Percentiles rank a stretch among this genome's conserved stretches.
Conservation (phyloP, 1,284 basidiomycete genomes). For the Mixia osmundae region DNA sequence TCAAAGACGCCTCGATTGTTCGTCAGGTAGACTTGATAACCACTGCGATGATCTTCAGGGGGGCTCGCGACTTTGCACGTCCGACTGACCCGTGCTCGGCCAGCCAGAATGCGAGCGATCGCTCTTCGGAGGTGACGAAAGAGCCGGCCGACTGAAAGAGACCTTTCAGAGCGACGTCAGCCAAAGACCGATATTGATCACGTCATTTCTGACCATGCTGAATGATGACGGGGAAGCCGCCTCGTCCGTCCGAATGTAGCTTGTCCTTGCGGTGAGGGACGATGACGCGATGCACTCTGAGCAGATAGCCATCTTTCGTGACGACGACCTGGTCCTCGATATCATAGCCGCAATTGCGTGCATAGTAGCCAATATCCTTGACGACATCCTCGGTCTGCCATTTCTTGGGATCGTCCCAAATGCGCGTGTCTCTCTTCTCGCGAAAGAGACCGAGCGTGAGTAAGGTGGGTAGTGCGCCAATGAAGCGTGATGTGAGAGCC, state of each 20-base stretch:
- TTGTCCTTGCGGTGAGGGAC: conserved; percentile 24
- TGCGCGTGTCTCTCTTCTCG: conserved; percentile 14
- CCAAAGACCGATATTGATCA: too few species aligned
- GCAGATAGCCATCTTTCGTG: conserved; percentile 34
- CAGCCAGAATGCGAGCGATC: conserved; percentile 37
- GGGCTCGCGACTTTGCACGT: background rate
- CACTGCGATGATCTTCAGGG: conserved; percentile 13
- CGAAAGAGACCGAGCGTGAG: conserved; percentile 8
- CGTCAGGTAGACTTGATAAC: conserved; percentile 35
- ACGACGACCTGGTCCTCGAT: conserved; percentile 33
- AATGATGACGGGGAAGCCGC: conserved; percentile 35
- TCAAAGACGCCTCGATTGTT: conserved; percentile 37
- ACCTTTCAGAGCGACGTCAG: too few species aligned
- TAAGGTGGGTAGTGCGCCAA: conserved; percentile 12
- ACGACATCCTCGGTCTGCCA: conserved; percentile 29
- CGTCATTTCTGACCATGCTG: too few species aligned
- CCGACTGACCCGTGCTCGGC: conserved; percentile 28
- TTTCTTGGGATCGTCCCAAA: conserved; percentile 31
- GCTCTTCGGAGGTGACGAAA: conserved; percentile 38
- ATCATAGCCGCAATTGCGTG: conserved; percentile 31
- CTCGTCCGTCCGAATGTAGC: conserved; percentile 25
- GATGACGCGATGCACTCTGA: conserved; percentile 32
- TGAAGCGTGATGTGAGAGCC: conserved; percentile 17
- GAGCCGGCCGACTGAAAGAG: conserved; percentile 38
- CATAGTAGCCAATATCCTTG: conserved; percentile 35